These are phyloP conservation scores for Phaseolus lunatus DNA, from an alignment of 306 rosid genomes.

Conservation along the genomic window DNA sequence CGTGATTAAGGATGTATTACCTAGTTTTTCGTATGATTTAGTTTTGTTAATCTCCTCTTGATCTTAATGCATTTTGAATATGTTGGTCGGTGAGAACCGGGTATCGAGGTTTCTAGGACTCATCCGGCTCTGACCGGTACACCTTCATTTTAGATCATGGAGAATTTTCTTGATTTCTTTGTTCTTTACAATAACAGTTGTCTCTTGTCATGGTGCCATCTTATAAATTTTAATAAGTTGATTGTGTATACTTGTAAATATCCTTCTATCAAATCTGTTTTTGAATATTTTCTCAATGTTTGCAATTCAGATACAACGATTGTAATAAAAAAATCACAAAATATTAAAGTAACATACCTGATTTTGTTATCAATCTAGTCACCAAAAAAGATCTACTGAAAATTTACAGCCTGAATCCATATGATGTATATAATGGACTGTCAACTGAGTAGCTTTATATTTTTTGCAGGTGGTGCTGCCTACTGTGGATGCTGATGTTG, in stretches of 20 bases:
- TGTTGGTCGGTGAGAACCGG: too few species aligned
- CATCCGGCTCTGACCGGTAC: too few species aligned
- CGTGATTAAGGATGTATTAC: too few species aligned
- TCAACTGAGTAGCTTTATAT: constrained; percentile 22
- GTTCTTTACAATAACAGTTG: constrained; percentile 2
- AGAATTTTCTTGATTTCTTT: constrained; percentile 15
- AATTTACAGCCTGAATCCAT: constrained; percentile 8
- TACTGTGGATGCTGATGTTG: constrained; percentile 86
- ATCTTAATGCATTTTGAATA: too few species aligned
- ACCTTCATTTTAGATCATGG: background rate
- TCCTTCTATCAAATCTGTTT: constrained; percentile 3
- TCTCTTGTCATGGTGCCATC: constrained; percentile 25
- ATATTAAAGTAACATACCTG: constrained; percentile 1
- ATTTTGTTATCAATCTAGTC: constrained; percentile 13
- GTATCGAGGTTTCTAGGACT: too few species aligned
- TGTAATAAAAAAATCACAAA: constrained; percentile 15
- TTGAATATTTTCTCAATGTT: constrained; percentile 32
- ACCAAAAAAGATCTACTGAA: background rate
- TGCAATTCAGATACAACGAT: background rate
- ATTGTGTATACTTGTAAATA: background rate
- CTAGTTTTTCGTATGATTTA: too few species aligned
- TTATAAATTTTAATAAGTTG: constrained; percentile 14
- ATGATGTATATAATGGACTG: background rate
- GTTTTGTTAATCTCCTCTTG: too few species aligned
- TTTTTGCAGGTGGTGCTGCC: constrained; percentile 85